phyloP scores from a whole-genome alignment of 495 filamentous ascomycete genomes.

The Bathelium albidoporum region DNA sequence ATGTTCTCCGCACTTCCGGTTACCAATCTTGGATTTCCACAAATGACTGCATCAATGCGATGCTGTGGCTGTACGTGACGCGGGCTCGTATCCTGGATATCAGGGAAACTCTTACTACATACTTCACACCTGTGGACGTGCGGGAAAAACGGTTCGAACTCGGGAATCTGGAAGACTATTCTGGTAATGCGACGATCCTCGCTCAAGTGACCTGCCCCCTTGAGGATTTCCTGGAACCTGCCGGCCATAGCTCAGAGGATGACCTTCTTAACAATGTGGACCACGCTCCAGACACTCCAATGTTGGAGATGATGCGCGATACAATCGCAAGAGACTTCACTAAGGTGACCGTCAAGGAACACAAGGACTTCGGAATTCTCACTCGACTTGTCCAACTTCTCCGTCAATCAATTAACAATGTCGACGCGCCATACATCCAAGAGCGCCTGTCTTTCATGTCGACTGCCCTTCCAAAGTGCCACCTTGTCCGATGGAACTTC shows the following conservation, averaged over 20 bases:
- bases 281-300: background rate
- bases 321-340: background rate
- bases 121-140: background rate
- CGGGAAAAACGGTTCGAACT: background rate
- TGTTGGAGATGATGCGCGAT: background rate
- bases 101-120: background rate
- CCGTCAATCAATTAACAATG: background rate
- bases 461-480: background rate
- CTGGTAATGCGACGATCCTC: background rate
- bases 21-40: background rate
- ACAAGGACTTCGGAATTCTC: background rate
- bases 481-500: background rate
- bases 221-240: background rate
- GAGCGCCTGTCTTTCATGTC: constrained; percentile 1
- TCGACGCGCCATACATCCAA: background rate
- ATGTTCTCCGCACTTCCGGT: background rate
- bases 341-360: background rate
- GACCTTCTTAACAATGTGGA: background rate
- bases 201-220: background rate
- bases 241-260: background rate
- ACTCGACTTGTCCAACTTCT: background rate
- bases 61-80: background rate
- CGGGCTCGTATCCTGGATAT: background rate
- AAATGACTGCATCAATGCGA: background rate
- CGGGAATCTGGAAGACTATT: background rate